A percentile compares a stretch with the other conserved stretches of the same genome.
Evolutionary conservation across 306 rosid genomes (phyloP).

Genomic region (Malus orientalis): DNA sequence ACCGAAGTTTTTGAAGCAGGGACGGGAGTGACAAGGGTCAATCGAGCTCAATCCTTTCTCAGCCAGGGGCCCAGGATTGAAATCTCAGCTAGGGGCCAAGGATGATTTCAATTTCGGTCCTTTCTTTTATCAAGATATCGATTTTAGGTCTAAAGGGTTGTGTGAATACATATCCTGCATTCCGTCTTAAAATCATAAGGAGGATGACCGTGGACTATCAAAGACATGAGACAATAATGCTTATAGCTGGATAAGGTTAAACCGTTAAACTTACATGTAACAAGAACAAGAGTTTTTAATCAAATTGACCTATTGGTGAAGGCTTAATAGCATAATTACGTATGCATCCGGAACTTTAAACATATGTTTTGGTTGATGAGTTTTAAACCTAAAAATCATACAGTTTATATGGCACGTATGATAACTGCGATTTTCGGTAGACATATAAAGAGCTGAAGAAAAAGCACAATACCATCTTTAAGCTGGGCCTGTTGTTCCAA

Average conservation of each 20-base stretch:
- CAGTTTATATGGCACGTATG: neutral
- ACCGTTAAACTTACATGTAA: neutral
- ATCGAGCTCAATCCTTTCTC: neutral
- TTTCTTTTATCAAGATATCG: neutral
- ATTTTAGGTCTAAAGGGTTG: neutral
- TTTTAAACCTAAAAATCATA: neutral
- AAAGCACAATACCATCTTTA: constrained; percentile 54
- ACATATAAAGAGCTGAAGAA: constrained; percentile 2
- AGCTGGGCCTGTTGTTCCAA: constrained; percentile 78
- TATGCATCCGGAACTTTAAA: neutral
- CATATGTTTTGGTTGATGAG: neutral
- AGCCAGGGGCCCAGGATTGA: neutral
- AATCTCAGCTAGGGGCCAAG: too few species aligned
- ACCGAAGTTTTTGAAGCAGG: neutral
- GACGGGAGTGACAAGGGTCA: neutral
- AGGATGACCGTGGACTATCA: neutral
- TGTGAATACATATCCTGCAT: neutral
- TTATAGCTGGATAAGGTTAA: neutral
- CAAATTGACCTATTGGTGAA: neutral
- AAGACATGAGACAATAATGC: neutral
- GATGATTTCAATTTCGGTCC: neutral
- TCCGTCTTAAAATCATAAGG: neutral
- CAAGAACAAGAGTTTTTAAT: neutral
- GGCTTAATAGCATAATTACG: neutral
- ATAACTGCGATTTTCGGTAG: neutral